phyloP scores from a whole-genome alignment of 176 grass and related monocot genomes.

The Cenchrus americanus region DNA sequence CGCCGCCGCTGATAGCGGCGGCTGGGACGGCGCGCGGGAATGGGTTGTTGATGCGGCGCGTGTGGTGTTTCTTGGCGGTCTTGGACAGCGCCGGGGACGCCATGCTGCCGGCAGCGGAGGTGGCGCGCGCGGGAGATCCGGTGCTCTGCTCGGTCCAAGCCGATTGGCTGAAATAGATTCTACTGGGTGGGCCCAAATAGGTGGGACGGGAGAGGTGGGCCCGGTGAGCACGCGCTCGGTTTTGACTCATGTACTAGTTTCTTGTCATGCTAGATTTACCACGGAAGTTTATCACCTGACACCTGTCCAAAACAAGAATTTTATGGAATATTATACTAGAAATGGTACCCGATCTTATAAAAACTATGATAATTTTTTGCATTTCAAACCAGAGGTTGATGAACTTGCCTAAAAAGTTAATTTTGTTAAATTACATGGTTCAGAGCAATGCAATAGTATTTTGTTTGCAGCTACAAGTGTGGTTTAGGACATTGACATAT shows the following conservation, averaged over 20 bases:
- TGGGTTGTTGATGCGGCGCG: slow-evolving; percentile 81
- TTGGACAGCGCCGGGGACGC: slow-evolving; percentile 33
- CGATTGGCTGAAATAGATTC: slow-evolving; percentile 74
- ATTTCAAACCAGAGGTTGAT: not conserved
- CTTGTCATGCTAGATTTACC: not conserved
- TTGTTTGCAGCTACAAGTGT: too few relatives aligned
- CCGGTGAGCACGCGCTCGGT: slow-evolving; percentile 21
- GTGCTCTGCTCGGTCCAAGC: slow-evolving; percentile 24
- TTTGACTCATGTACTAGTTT: slow-evolving; percentile 13
- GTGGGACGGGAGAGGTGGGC: not conserved
- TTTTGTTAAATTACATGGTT: not conserved
- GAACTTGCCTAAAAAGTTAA: not conserved
- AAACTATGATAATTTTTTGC: not conserved
- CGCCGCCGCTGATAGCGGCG: slow-evolving; percentile 43
- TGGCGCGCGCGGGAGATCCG: slow-evolving; percentile 23
- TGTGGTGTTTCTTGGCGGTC: slow-evolving; percentile 67
- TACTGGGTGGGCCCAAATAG: slow-evolving; percentile 21
- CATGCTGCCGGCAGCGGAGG: slow-evolving; percentile 33
- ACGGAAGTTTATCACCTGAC: not conserved
- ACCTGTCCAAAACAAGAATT: too few relatives aligned
- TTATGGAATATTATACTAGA: too few relatives aligned
- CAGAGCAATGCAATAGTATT: too few relatives aligned
- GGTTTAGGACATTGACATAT: too few relatives aligned
- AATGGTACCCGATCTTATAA: not conserved
- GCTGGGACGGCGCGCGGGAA: slow-evolving; percentile 58